Evolutionary conservation across 805 yeast genomes (phyloP).

Genomic region (Kodamaea laetipori): DNA sequence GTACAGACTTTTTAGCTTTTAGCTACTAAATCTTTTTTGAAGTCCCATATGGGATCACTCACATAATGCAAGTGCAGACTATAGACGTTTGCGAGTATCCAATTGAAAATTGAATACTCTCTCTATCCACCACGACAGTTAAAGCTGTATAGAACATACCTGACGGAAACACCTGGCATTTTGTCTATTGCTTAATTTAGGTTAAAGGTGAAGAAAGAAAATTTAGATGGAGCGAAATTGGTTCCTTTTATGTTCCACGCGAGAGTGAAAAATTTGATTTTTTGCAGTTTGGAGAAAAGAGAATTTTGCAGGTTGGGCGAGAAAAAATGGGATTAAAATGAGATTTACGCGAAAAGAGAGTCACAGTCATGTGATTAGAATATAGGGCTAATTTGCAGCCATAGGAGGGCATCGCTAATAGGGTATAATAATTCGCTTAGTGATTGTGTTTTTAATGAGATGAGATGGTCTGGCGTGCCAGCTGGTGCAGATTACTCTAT

Average conservation of each 20-base stretch:
- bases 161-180: conserved; percentile 98
- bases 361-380: no score
- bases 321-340: no score
- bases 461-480: no score
- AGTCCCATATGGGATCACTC: conserved; percentile 1
- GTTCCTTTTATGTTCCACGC: conserved; percentile 3
- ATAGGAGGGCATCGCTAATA: no score
- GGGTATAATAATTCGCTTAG: no score
- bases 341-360: no score
- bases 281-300: neutral
- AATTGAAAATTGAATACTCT: conserved; percentile 13
- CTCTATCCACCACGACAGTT: conserved; percentile 31
- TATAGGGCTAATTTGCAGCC: no score
- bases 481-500: no score
- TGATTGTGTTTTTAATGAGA: no score
- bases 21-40: neutral
- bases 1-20: neutral
- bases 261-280: neutral
- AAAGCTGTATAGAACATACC: conserved; percentile 58
- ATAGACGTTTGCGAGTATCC: conserved; percentile 15
- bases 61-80: conserved; percentile 7
- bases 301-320: neutral
- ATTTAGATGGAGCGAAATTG: neutral
- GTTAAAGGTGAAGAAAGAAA: conserved; percentile 15
- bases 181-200: conserved; percentile 39